Percentiles rank a stretch among this genome's conserved stretches.
Conservation (phyloP, 2,329 filamentous ascomycete species). For the Aspergillus pseudoviridinutans region DNA sequence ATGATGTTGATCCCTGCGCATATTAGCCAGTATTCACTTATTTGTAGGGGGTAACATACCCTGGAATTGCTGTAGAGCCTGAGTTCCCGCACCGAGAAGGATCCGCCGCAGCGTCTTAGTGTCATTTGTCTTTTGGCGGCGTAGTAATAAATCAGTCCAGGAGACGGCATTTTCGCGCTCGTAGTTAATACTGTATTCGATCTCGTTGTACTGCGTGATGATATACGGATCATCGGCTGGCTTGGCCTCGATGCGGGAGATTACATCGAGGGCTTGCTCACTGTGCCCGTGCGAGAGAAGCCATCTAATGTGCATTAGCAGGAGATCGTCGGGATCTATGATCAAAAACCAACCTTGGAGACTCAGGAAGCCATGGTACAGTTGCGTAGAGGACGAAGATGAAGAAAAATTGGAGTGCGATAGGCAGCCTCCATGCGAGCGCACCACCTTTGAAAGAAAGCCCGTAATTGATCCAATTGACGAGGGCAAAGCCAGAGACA, state of each 20-base stretch:
- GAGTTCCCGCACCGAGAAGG: conserved; percentile 52
- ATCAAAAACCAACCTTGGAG: conserved; percentile 9
- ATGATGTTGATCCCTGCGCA: conserved; percentile 31
- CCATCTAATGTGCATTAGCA: conserved; percentile 31
- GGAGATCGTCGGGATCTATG: background rate
- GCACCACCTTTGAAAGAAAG: conserved; percentile 44
- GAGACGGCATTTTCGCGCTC: conserved; percentile 48
- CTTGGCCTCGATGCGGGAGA: conserved; percentile 47
- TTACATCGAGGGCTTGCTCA: conserved; percentile 47
- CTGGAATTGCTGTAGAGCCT: conserved; percentile 49
- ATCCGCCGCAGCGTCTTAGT: conserved; percentile 50
- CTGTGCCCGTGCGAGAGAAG: conserved; percentile 39
- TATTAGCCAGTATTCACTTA: background rate
- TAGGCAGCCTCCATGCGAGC: conserved; percentile 44
- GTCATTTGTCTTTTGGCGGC: conserved; percentile 41
- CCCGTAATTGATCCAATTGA: conserved; percentile 52
- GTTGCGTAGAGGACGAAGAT: conserved; percentile 45
- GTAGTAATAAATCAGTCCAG: conserved; percentile 47
- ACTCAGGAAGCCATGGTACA: conserved; percentile 33
- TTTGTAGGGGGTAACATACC: too few relatives aligned
- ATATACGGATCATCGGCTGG: conserved; percentile 44
- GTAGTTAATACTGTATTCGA: conserved; percentile 47
- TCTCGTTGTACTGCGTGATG: conserved; percentile 43
- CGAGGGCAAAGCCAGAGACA: conserved; percentile 48
- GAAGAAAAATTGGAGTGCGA: conserved; percentile 50